A percentile compares a stretch with the other conserved stretches of the same genome.
phyloP scores from a whole-genome alignment of 306 rosid genomes.

The Sesbania bispinosa region DNA sequence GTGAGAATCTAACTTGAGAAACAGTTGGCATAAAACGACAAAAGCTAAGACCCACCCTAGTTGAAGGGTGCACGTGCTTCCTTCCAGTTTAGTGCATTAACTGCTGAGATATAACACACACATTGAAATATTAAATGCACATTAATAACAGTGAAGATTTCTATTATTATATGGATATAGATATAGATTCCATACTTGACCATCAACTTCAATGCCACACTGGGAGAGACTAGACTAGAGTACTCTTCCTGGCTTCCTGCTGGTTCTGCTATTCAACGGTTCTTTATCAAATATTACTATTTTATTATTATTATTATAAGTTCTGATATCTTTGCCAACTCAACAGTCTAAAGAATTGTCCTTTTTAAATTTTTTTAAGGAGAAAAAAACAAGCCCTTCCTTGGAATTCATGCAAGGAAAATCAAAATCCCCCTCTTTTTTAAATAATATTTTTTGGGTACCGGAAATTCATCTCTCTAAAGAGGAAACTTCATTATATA shows the following conservation, averaged over 20 bases:
- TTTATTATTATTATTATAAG: not conserved
- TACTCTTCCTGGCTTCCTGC: slow-evolving; percentile 2
- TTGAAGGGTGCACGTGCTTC: slow-evolving; percentile 67
- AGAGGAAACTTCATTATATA: slow-evolving; percentile 22
- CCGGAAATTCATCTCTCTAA: not conserved
- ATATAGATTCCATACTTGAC: slow-evolving; percentile 37
- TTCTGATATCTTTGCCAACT: not conserved
- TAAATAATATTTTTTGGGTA: slow-evolving; percentile 17
- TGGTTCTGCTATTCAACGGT: not conserved
- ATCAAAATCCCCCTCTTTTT: not conserved
- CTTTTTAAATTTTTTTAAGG: not conserved
- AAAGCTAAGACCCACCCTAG: slow-evolving; percentile 36
- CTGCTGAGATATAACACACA: slow-evolving; percentile 22
- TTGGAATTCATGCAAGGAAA: slow-evolving; percentile 15
- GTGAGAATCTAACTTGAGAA: slow-evolving; percentile 55
- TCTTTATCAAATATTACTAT: not conserved
- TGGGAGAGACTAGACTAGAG: not conserved
- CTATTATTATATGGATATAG: slow-evolving; percentile 3
- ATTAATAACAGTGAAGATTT: slow-evolving; percentile 21
- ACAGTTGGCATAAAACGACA: slow-evolving; percentile 62
- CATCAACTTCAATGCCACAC: slow-evolving; percentile 30
- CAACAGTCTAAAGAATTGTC: no score
- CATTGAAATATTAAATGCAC: slow-evolving; percentile 24
- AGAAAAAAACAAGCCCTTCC: not conserved
- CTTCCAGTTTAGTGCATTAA: slow-evolving; percentile 37